Base-by-base conservation (phyloP, 129 eudicot genomes). In the Pseudognaphalium luteoalbum region DNA sequence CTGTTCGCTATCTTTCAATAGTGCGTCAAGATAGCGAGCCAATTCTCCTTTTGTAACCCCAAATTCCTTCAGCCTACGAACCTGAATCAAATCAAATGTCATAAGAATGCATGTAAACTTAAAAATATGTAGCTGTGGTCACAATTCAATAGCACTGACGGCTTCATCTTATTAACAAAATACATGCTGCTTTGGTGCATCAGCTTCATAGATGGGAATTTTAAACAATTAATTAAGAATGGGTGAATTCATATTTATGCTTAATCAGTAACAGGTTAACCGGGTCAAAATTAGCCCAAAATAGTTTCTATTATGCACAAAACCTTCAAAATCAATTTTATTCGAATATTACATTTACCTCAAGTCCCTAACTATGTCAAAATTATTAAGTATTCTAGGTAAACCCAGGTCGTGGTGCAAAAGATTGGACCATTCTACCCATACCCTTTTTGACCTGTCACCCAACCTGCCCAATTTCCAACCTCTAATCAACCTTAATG, bases 21-120 rank as follows among this genome's bases (percentile, higher is more conserved):
- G 63, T 22, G 99, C 99, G 67, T 91, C 97, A 70, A 88, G 68
- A 74, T 95, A 95, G 54, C 99, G 99, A 2, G 96, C 86, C 71
- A 95, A 78, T 81, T 95, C 99, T 73, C 99, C 99, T 72, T 87
- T 91, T 61, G 99, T 95, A 34, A 95, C 99, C 39, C 99, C 99
- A 73, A 89, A 95, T 69, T 91, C 99, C 78, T 95, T 95, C 58
- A 95, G 97, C 88, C 99, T 89, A 67, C 97, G 87, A 65, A 95
- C 99, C 99, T 95, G 88, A 33, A 75, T 20, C 68, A 67, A 34
- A 41, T 34, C 12, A 11, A 56, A 22, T 17, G 41, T 67, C 72
- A 67, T 35, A 68, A 41, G 6, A 14, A 47, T 47, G n/a, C 54
- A 47, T 47, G 54, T 47, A 65, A 66, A 63, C 52, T 50, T 41